Conservation (phyloP, 2,329 filamentous ascomycete genomes). For the Byssochlamys sp. region DNA sequence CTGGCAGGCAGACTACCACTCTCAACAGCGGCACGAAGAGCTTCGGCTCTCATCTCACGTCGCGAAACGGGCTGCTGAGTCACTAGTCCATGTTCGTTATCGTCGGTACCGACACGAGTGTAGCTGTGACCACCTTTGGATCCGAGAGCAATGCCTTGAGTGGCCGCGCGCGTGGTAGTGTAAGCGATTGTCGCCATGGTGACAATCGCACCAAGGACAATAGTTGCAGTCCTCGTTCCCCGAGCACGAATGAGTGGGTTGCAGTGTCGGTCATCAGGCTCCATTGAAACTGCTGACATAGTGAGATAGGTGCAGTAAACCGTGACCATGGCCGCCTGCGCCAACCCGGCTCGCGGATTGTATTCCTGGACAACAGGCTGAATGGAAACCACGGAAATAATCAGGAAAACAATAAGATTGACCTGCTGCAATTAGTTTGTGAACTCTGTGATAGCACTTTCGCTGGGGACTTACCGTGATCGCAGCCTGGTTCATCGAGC, state of each 20-base stretch:
- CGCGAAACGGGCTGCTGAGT: conserved; percentile 71
- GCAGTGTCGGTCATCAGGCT: conserved; percentile 86
- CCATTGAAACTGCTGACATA: conserved; percentile 97
- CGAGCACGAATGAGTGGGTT: conserved; percentile 80
- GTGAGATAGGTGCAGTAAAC: conserved; percentile 98
- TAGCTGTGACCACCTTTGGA: conserved; percentile 46
- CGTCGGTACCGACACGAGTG: conserved; percentile 55
- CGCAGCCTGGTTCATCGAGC: conserved; percentile 91
- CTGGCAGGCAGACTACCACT: conserved; percentile 86
- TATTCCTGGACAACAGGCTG: conserved; percentile 82
- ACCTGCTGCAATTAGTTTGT: conserved; percentile 39
- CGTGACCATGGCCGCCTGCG: conserved; percentile 94
- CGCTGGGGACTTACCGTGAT: conserved; percentile 54
- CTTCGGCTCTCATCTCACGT: conserved; percentile 85
- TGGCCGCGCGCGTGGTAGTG: conserved; percentile 91
- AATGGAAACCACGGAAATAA: conserved; percentile 73
- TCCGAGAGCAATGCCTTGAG: conserved; percentile 59
- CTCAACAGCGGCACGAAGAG: conserved; percentile 81
- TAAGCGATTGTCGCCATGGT: conserved; percentile 96
- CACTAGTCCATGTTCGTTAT: conserved; percentile 73
- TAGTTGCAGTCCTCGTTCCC: conserved; percentile 78
- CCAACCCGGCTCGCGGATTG: conserved; percentile 86
- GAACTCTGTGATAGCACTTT: conserved; percentile 1
- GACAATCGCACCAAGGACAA: conserved; percentile 85
- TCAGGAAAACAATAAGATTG: conserved; percentile 75